Evolutionary conservation across 352 stramenopile genomes (phyloP), one percentile per base, ranked within the genome.

Genomic region (Blastocystis sp.): DNA sequence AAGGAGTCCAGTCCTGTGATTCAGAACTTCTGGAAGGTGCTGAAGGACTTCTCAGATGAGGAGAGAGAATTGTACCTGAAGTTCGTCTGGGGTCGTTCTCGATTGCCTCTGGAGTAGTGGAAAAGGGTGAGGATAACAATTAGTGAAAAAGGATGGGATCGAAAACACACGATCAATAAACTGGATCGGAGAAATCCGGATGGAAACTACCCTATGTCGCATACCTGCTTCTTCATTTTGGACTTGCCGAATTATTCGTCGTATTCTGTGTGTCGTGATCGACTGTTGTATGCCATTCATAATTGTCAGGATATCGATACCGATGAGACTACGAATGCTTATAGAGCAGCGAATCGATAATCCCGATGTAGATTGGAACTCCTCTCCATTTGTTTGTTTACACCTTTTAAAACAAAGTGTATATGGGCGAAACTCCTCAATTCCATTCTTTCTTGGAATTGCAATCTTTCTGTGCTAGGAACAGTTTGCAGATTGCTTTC

Each of bases 221-320:
- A 94, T 66, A 94, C 93, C 7, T 94, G 93, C 56, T 94, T 94
- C 89, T 94, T 94, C 69, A 93, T 90, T 30, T 89, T 94, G 59
- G 93, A 94, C 69, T 64, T 94, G 34, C 93, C 93, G 34, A 73
- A 75, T 34, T 94, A 94, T 66, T 91, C 91, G 11, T 91, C 70
- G 59, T 90, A 94, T 45, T 85, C 92, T 41, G 91, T 96, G 7
- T 92, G 92, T 90, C 56, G 64, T 41, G 87, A 92, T 45, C 91
- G 92, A 43, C 62, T 98, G 30, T 87, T 94, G 16, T 97, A 97
- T 69, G 95, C 95, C 43, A 97, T 98, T 65, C 95, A 96, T 91
- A 97, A 97, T 90, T 98, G 95, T 91, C 93, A 95, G 87, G 94
- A 96, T 91, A 97, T 97, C 81, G 95, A 97, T 88, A 94, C 93